Base-by-base conservation (phyloP, 2,329 filamentous ascomycete genomes). In the Xylariomycetidae sp. region DNA sequence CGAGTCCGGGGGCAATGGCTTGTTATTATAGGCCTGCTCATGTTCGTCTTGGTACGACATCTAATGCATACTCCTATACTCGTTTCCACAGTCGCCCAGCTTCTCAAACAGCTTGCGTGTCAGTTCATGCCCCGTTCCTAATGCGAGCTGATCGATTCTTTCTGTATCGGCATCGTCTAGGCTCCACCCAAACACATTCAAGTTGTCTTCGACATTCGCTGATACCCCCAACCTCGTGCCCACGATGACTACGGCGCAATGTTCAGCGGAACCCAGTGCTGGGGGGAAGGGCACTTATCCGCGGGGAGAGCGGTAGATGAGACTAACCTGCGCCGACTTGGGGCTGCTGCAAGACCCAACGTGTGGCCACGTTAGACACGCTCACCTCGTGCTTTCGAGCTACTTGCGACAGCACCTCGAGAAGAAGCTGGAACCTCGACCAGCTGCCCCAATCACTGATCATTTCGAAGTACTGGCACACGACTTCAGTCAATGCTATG, bases 281-380 rank as follows among this genome's bases (percentile, higher is more conserved):
- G 9, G 16, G 12, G 4, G 13, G 4, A 20, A n/a, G n/a, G n/a
- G n/a, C n/a, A n/a, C n/a, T n/a, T n/a, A n/a, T n/a, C n/a, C n/a
- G n/a, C n/a, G n/a, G n/a, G n/a, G n/a, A n/a, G n/a, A n/a, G n/a
- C n/a, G n/a, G n/a, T n/a, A n/a, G n/a, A n/a, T n/a, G n/a, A 17
- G 9, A 31, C 38, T 36, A 25, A 42, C 39, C 36, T 10, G 56
- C 56, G 13, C 57, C 55, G 4, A 58, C 57, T n/a, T 42, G 34
- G 0, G 46, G 46, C 24, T 57, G 52, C 32, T 58, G 50, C 26
- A 59, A 40, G 2, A 59, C 51, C 57, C 57, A 60, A 15, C 57
- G 48, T 14, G 51, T 49, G 5, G 56, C 56, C 10, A 58, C 42
- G 25, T 56, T 56, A 6, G 57, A 40, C 18, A 56, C 34, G 9